Evolutionary conservation across 257 asterid species (phyloP).

Genomic region (Ophiorrhiza pumila): DNA sequence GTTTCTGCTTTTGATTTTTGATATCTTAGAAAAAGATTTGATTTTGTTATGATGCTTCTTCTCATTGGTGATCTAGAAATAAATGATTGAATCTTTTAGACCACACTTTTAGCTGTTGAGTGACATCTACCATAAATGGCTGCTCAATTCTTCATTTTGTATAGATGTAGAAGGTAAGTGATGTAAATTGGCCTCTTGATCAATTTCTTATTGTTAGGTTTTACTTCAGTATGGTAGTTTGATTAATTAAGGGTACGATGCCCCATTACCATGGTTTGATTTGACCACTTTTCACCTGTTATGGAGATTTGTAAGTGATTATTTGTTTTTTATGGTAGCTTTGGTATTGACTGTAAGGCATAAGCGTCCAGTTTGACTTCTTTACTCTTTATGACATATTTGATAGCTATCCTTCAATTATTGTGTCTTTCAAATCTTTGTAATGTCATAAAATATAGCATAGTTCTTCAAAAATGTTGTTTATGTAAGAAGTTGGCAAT

Average conservation of each 20-base stretch:
- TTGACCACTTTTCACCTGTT: neutral
- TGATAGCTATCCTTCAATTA: no score
- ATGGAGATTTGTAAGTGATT: neutral
- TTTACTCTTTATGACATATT: neutral
- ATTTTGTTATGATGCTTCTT: neutral
- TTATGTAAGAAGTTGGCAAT: slow-evolving; percentile 5
- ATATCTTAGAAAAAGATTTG: neutral
- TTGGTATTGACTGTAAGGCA: neutral
- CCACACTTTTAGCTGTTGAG: neutral
- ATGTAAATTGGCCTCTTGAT: no score
- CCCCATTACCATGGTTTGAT: neutral
- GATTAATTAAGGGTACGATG: neutral
- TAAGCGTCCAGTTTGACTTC: neutral
- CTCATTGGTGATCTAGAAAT: neutral
- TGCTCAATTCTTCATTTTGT: no score
- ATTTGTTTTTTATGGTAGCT: no score
- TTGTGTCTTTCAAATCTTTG: neutral
- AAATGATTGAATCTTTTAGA: neutral
- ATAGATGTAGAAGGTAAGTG: no score
- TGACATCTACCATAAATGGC: no score
- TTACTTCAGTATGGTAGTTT: neutral
- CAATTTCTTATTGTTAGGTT: neutral
- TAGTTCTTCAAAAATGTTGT: neutral
- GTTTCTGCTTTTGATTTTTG: neutral
- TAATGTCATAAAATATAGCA: neutral